These are phyloP conservation scores for Sisymbrium irio DNA, from an alignment of 345 rosid genomes.

Conservation along the genomic window DNA sequence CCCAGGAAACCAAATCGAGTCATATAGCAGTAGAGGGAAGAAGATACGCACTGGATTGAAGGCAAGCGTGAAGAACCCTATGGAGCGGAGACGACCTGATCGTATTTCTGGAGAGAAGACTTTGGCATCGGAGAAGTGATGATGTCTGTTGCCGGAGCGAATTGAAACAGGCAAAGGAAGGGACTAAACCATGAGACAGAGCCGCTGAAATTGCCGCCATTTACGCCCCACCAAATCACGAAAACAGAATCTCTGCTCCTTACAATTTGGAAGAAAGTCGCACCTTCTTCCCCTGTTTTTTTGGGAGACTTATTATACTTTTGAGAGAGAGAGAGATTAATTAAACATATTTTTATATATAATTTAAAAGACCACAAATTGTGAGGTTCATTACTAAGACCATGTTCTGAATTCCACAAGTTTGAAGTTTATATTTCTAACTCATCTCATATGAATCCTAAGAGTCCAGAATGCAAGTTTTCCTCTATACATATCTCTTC, in stretches of 20 bases:
- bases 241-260: neutral
- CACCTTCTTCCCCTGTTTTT: neutral
- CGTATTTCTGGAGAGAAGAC: slow-evolving; percentile 37
- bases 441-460: no score
- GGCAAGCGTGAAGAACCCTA: slow-evolving; percentile 50
- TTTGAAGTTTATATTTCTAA: no score
- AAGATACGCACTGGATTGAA: slow-evolving; percentile 51
- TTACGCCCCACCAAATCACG: neutral
- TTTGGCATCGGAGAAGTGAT: slow-evolving; percentile 21
- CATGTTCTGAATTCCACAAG: no score
- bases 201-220: slow-evolving; percentile 43
- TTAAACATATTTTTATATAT: no score
- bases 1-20: neutral
- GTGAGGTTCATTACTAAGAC: neutral
- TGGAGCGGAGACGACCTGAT: slow-evolving; percentile 43
- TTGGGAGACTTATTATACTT: neutral
- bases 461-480: no score
- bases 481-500: no score
- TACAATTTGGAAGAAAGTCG: neutral
- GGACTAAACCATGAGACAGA: slow-evolving; percentile 47
- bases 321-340: no score
- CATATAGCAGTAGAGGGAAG: neutral
- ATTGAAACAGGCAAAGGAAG: slow-evolving; percentile 38
- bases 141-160: slow-evolving; percentile 42
- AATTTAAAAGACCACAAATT: no score